Evolutionary conservation across 202 grass and related monocot species (phyloP).

Genomic region (Carex arenaria): DNA sequence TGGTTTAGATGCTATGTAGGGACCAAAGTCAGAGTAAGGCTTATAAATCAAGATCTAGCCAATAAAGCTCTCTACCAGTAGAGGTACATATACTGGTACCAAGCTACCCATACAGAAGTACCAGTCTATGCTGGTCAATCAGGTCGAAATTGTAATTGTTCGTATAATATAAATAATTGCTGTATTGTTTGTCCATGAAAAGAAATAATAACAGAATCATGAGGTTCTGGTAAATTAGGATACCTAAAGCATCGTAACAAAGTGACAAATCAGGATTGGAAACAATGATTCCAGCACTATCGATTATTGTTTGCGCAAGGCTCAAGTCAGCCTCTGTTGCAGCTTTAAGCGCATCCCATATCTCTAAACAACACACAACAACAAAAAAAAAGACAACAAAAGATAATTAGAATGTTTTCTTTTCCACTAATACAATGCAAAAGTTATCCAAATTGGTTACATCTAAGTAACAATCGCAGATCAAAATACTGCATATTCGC

Average conservation of each 20-base stretch:
- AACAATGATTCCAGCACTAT: constrained; percentile 78
- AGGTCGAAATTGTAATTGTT: background rate
- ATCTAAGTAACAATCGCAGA: background rate
- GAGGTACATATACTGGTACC: background rate
- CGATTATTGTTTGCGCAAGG: constrained; percentile 82
- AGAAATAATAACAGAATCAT: background rate
- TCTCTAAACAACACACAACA: constrained; percentile 44
- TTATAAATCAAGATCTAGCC: background rate
- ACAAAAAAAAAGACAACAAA: background rate
- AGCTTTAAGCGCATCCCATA: constrained; percentile 93
- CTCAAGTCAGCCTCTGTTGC: constrained; percentile 69
- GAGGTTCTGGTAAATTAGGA: background rate
- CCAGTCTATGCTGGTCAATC: background rate
- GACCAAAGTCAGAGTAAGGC: background rate
- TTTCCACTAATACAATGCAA: background rate
- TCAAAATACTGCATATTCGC: background rate
- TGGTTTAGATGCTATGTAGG: background rate
- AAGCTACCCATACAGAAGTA: background rate
- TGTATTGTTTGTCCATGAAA: background rate
- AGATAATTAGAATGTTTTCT: background rate
- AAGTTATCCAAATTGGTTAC: background rate
- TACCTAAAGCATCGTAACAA: constrained; percentile 91
- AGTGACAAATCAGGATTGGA: constrained; percentile 83
- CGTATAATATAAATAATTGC: background rate
- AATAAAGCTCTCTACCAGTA: background rate